Evolutionary conservation across 306 rosid species (phyloP), one percentile per base, ranked within the genome.

Genomic region (Inga laurina): DNA sequence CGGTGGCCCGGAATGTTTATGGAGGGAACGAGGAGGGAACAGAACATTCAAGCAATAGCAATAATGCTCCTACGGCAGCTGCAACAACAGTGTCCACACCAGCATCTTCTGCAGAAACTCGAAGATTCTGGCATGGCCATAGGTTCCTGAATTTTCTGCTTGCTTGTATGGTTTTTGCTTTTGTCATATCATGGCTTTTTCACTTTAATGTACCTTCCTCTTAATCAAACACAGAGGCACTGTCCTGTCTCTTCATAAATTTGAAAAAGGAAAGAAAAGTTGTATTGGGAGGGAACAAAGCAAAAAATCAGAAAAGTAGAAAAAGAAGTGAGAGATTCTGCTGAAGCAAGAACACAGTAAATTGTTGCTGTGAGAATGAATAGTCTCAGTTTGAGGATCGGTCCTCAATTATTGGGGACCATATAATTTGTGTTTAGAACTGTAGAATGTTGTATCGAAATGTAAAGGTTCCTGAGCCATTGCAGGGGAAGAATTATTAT

Each of bases 111-210:
- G 1, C 91, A 4, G 98, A 94, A 75, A 72, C 90, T 13, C 86
- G 73, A 81, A 86, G 93, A 80, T 90, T 92, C 82, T 94, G 97
- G 98, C 97, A 88, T 4, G 93, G 97, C 74, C 95, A 91, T 71
- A 91, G 98, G 54, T 91, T 94, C 86, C 86, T 94, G 67, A 94
- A 94, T 75, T 92, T 94, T 83, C 89, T 94, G 54, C 97, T 94
- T 64, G 98, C 98, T 71, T 92, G 98, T 85, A 92, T 94, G 90
- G 97, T 94, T 46, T 91, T 92, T 86, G 98, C 98, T 21, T 94
- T 92, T 66, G 95, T 94, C 82, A 87, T 94, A 85, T 94, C 98
- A 5, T 94, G 98, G 98, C 92, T 92, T 73, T 94, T 94, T 65
- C 98, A 91, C 85, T 94, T 94, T 82, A 94, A 94, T 14, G 88